Conservation (phyloP, 176 grass and related monocot genomes). For the Eleusine coracana region DNA sequence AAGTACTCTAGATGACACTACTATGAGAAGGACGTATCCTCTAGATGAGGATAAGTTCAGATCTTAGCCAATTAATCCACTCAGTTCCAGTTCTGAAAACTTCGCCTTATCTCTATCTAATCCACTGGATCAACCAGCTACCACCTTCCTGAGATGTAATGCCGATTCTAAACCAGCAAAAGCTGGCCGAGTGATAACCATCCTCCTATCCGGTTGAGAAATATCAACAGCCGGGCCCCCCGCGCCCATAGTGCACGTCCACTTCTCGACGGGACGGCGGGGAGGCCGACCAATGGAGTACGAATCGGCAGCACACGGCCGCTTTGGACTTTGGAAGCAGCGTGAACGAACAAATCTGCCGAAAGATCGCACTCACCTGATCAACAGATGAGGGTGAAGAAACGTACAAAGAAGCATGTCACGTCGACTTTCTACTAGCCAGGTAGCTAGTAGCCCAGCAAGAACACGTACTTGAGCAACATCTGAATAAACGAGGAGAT, state of each 20-base stretch:
- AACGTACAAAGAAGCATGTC: neutral
- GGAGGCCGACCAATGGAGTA: conserved; percentile 25
- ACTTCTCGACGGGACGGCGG: conserved; percentile 38
- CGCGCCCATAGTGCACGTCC: conserved; percentile 47
- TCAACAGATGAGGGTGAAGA: neutral
- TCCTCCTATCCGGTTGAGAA: conserved; percentile 26
- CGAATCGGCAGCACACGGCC: conserved; percentile 31
- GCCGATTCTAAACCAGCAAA: conserved; percentile 16
- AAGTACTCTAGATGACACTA: too few relatives aligned
- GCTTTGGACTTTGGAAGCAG: conserved; percentile 35
- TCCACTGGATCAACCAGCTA: neutral
- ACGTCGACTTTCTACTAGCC: neutral
- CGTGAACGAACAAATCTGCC: conserved; percentile 18
- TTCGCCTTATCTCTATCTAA: conserved; percentile 8
- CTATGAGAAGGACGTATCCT: neutral
- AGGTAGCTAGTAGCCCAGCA: neutral
- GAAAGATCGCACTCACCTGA: neutral
- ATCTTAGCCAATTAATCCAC: neutral
- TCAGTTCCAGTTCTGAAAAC: neutral
- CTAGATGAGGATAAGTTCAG: neutral
- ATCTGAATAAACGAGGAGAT: neutral
- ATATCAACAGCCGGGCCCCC: conserved; percentile 23
- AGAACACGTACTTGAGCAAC: conserved; percentile 6
- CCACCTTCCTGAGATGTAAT: neutral
- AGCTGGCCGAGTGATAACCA: neutral